Evolutionary conservation across 768 basidiomycete species (phyloP).

Genomic region (Peribolospora kevripleyi): DNA sequence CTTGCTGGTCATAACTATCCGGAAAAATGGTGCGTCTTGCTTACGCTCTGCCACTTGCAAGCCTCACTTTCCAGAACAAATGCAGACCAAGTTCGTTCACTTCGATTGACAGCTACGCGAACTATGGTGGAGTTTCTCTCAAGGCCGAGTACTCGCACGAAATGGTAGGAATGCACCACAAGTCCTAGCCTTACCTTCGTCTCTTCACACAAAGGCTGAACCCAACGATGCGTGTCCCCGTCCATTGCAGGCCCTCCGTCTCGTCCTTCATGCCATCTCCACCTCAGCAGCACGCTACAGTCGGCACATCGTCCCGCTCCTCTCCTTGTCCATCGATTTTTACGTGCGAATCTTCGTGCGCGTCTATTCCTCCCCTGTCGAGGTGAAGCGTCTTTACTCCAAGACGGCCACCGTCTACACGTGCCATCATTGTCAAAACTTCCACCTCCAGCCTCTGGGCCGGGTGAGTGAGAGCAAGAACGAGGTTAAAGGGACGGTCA

Average conservation of each 20-base stretch:
- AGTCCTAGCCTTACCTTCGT: not conserved
- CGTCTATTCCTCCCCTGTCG: constrained; percentile 41
- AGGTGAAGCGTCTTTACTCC: constrained; percentile 60
- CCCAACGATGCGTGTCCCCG: not conserved
- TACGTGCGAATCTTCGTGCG: constrained; percentile 81
- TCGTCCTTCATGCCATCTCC: constrained; percentile 67
- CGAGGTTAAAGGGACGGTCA: constrained; percentile 30
- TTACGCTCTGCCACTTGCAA: not conserved
- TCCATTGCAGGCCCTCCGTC: constrained; percentile 44
- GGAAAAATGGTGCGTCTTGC: constrained; percentile 59
- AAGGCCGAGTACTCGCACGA: constrained; percentile 94
- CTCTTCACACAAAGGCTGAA: not conserved
- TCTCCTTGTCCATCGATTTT: constrained; percentile 88
- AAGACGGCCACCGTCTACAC: constrained; percentile 67
- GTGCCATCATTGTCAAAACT: constrained; percentile 60
- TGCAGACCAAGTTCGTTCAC: not conserved
- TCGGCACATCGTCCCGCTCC: constrained; percentile 61
- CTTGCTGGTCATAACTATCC: constrained; percentile 81
- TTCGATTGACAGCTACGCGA: constrained; percentile 41
- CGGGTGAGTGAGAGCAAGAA: constrained; percentile 37
- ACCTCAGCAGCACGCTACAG: constrained; percentile 79
- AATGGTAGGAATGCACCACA: constrained; percentile 32
- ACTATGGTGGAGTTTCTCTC: constrained; percentile 74
- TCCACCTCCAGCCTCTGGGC: constrained; percentile 66
- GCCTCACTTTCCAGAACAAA: not conserved